Base-by-base conservation (phyloP, 768 basidiomycete species). In the Hygrocybe punicea region DNA sequence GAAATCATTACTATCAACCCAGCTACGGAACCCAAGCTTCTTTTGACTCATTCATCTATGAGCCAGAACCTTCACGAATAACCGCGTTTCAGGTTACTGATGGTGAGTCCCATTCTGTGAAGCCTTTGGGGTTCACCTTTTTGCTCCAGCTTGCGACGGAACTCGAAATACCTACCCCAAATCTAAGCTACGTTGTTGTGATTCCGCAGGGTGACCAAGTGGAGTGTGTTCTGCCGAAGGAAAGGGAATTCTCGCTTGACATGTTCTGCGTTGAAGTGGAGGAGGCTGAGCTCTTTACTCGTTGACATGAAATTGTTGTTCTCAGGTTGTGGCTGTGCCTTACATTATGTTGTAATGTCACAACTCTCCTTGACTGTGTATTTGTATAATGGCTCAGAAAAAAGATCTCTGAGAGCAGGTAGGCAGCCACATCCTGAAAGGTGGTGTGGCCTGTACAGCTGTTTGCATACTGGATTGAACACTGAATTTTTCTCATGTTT, bases 1-100 rank as follows among this genome's bases (percentile, higher is more conserved):
- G 50, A 51, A 52, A 52, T 49, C 56, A 57, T 44, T 58, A 58
- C 36, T 58, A 58, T 51, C 50, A 58, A 45, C 56, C 56, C 39
- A 46, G 17, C 37, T 42, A 58, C 36, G 56, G 49, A 37, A 58
- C 37, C 35, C 56, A 58, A 53, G 24, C 51, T 42, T 51, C 56
- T 40, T 58, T 42, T 36, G 56, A 58, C 56, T 58, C 56, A 36
- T 58, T 58, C 45, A 45, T 58, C 45, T 58, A 33, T 45, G 51
- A 57, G 25, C 56, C 50, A 29, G 40, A 29, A 50, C 25, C 21
- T 36, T 42, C 56, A n/a, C 21, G 35, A 51, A 19, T 52, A 24
- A 57, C 39, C 33, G 36, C 51, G 25, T 51, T 57, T 40, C 56
- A 57, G 56, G 56, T 57, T 40, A 51, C 56, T 36, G 48, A 51